Evolutionary conservation across 2,329 filamentous ascomycete species (phyloP), one percentile per base, ranked within the genome.

Genomic region (Paecilomyces sp.): DNA sequence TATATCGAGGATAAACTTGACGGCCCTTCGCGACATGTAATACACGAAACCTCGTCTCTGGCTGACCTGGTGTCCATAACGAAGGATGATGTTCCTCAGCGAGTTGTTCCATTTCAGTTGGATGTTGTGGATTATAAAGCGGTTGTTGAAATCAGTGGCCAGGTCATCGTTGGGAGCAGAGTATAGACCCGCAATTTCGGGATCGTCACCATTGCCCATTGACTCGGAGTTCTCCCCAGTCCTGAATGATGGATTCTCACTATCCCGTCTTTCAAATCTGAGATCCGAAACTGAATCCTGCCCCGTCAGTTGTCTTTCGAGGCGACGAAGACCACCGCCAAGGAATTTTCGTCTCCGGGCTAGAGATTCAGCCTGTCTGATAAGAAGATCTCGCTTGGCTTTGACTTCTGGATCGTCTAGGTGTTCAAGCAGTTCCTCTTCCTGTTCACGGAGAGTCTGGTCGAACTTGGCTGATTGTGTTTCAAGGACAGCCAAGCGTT

Each of bases 31-130:
- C 11, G 95, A 97, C 77, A 97, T 88, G 76, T 99, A 99, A 78
- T 99, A 99, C 31, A 99, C 88, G 70, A 99, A 97, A 57, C 94
- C 95, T 66, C 94, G 87, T 57, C 94, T 85, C 76, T 99, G 95
- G 72, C 92, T 92, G 68, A 96, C 94, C 79, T 99, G 94, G 71
- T 99, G 94, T 63, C 94, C 95, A 73, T 99, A 99, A 25, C 94
- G 90, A 50, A 99, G 83, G 56, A 99, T 94, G 68, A 97, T 97
- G 70, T 99, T 97, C 61, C 94, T 87, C 41, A 99, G 78, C 11
- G 92, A 85, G 68, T 99, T 99, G 78, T 96, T 97, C 94, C 94
- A 99, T 75, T 99, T 99, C 60, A 99, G 80, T 70, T 99, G 94
- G 72, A 95, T 85, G 68, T 99, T 99, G 79, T 99, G 94, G 57